phyloP scores from a whole-genome alignment of 257 asterid species.

The Solanum pinnatisectum region DNA sequence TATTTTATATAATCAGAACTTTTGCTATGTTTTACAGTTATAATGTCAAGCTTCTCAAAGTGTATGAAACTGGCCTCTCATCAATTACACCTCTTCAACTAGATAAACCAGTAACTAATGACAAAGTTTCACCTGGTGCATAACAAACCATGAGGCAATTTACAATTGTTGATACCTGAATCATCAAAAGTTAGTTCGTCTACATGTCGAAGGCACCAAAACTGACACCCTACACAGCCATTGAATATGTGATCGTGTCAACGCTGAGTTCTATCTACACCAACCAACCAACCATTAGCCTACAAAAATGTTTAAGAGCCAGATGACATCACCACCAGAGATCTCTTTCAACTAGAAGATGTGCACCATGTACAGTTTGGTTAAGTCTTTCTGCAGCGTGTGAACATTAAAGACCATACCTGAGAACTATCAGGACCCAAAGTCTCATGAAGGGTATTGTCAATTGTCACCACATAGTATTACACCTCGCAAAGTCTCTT shows the following conservation, averaged over 20 bases:
- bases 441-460: background rate
- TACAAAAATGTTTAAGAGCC: background rate
- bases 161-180: background rate
- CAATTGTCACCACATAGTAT: background rate
- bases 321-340: background rate
- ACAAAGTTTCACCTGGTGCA: background rate
- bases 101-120: background rate
- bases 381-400: background rate
- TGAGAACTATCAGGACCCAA: background rate
- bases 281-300: background rate
- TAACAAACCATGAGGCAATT: background rate
- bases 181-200: background rate
- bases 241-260: background rate
- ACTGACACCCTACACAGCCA: background rate
- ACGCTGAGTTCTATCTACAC: background rate
- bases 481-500: conserved; percentile 1
- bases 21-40: background rate
- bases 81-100: background rate
- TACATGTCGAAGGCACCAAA: background rate
- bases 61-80: background rate
- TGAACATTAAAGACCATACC: background rate
- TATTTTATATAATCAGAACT: background rate
- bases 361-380: background rate
- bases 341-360: background rate
- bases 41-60: background rate